Evolutionary conservation across 78 protist species (phyloP), one percentile per base, ranked within the genome.

Genomic region (Dictyostelium capitatum): DNA sequence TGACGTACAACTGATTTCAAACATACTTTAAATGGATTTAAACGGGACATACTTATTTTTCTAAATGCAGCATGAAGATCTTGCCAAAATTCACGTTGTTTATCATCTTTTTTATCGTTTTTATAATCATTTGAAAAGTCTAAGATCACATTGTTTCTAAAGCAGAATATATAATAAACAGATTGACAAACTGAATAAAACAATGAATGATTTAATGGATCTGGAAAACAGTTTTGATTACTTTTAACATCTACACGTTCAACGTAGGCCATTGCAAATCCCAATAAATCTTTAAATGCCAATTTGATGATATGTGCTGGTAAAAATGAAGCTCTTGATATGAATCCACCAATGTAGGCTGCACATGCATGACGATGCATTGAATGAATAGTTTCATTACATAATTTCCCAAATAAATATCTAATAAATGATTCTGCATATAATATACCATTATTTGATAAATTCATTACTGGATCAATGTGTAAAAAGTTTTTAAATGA

Each of bases 111-210:
- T 28, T 53, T 62, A 41, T 74, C 82, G 15, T 84, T 74, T 30
- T 51, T 56, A 17, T 50, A 43, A 41, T 87, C 93, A 19, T 70
- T 48, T 7, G 51, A 64, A 77, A 87, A 77, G 50, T 87, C 83
- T 25, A 87, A 56, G 20, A 87, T 74, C 25, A 87, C 23, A 9
- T 14, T 25, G 17, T 77, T 87, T 28, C 84, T 54, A 80, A 87
- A 87, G 47, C 93, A 87, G 65, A 87, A 87, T 67, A 87, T 87
- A 77, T 87, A 87, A 15, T 87, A 87, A 25, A 87, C 6, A 0
- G 93, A 87, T 77, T 87, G 93, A 30, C 85, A 74, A 28, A 87
- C 84, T 5, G 84, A 56, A 57, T 87, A 87, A 30, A 87, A 87
- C 23, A 87, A 14, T 12, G 84, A 77, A 57, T 87, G 93, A 32